Conservation (phyloP, 2,329 filamentous ascomycete genomes). For the Pseudogymnoascus sp. region DNA sequence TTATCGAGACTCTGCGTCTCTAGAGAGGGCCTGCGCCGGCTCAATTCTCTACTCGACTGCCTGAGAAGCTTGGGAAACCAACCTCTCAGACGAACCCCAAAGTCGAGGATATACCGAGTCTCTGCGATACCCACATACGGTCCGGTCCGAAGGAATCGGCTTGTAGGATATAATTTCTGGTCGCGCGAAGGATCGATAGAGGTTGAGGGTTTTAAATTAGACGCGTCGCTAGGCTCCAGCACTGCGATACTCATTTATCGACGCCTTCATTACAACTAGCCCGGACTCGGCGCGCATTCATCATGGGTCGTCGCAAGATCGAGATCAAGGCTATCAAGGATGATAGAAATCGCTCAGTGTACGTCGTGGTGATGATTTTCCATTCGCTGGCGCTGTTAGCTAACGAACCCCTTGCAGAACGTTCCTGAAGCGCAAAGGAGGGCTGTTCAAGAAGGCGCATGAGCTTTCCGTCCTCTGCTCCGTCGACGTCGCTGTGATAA, state of each 20-base stretch:
- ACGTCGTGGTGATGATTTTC: conserved; percentile 38
- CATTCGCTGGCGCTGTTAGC: conserved; percentile 10
- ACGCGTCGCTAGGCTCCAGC: not conserved
- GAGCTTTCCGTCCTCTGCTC: conserved; percentile 97
- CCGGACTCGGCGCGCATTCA: conserved; percentile 29
- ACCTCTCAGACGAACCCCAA: not conserved
- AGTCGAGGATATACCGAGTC: conserved; percentile 5
- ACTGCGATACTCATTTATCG: not conserved
- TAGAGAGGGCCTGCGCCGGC: conserved; percentile 1
- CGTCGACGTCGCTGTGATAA: conserved; percentile 96
- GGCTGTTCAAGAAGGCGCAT: conserved; percentile 98
- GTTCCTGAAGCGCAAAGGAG: conserved; percentile 96
- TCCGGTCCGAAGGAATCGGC: not conserved
- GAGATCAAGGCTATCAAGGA: conserved; percentile 99
- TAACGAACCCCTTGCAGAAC: conserved; percentile 51
- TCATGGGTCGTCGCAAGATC: conserved; percentile 97
- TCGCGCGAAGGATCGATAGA: conserved; percentile 7
- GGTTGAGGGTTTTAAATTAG: not conserved
- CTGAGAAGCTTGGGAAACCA: conserved; percentile 3
- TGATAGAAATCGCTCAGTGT: conserved; percentile 96
- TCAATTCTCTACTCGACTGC: conserved; percentile 7
- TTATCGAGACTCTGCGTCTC: conserved; percentile 3
- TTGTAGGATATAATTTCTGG: conserved; percentile 2
- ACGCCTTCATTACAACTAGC: not conserved
- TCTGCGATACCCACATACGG: not conserved